Conservation (phyloP, 495 filamentous ascomycete genomes). For the Penicillium simplicissimum region DNA sequence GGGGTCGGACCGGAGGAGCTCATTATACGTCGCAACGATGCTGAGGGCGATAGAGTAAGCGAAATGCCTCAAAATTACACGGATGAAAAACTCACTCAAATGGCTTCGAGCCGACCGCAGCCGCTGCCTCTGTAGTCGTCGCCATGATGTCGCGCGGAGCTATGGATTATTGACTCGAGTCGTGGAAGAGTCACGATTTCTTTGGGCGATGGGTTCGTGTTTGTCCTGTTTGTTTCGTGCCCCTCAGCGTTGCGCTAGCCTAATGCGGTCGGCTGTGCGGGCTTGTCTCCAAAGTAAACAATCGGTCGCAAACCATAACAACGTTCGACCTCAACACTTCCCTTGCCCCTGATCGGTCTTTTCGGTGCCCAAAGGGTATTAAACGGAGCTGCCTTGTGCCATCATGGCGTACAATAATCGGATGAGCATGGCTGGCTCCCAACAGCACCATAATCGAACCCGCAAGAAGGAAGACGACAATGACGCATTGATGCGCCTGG, state of each 20-base stretch:
- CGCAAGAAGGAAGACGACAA: conserved; percentile 79
- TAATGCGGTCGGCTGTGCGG: conserved; percentile 35
- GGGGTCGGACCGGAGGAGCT: conserved; percentile 63
- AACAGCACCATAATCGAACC: conserved; percentile 60
- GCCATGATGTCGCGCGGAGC: conserved; percentile 35
- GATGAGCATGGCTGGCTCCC: conserved; percentile 63
- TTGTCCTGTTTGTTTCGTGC: conserved; percentile 46
- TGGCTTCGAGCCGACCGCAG: conserved; percentile 33
- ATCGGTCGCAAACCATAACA: conserved; percentile 34
- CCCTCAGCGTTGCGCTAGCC: conserved; percentile 40
- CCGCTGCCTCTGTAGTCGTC: conserved; percentile 24
- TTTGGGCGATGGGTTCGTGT: conserved; percentile 27
- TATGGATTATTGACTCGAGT: conserved; percentile 11
- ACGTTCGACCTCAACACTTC: conserved; percentile 10
- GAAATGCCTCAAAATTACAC: neutral
- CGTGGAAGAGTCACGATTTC: conserved; percentile 37
- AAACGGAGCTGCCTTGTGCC: conserved; percentile 3
- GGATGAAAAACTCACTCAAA: conserved; percentile 44
- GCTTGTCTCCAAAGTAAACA: conserved; percentile 40
- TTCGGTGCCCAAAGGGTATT: neutral
- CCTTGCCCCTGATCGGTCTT: conserved; percentile 10
- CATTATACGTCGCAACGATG: conserved; percentile 61
- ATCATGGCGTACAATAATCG: conserved; percentile 65
- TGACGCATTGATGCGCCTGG: conserved; percentile 87
- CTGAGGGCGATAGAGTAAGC: conserved; percentile 33